These are phyloP conservation scores for Silene noctiflora DNA, from an alignment of 179 eudicot genomes.

Conservation along the genomic window DNA sequence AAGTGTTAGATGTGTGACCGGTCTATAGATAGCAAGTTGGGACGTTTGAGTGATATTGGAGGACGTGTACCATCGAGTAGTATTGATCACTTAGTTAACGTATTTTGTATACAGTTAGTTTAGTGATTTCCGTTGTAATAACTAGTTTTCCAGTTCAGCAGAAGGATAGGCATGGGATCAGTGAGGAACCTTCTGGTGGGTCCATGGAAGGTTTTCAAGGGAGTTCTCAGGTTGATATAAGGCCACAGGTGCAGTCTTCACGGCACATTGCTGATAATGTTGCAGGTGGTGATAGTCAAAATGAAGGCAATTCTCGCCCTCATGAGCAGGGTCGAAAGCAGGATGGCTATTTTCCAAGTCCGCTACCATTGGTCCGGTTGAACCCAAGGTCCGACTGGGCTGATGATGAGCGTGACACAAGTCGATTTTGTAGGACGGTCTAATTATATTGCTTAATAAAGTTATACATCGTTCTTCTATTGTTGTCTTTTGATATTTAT, in stretches of 20 bases:
- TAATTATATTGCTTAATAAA: no score
- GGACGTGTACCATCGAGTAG: no score
- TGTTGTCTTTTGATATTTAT: no score
- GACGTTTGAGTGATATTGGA: no score
- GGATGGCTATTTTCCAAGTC: slow-evolving; percentile 54
- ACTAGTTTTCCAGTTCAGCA: slow-evolving; percentile 37
- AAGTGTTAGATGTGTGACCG: no score
- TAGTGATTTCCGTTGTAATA: no score
- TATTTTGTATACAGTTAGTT: no score
- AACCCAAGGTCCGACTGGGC: slow-evolving; percentile 96
- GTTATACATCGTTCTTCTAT: no score
- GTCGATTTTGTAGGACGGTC: no score
- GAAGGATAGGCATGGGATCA: slow-evolving; percentile 46
- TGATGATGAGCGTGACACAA: slow-evolving; percentile 99
- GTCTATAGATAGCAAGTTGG: no score
- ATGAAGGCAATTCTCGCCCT: slow-evolving; percentile 34
- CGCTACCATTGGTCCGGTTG: slow-evolving; percentile 68
- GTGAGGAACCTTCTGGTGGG: slow-evolving; percentile 40
- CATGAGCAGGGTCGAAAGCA: slow-evolving; percentile 46
- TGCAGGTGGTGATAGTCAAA: slow-evolving; percentile 31
- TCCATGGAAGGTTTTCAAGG: slow-evolving; percentile 38
- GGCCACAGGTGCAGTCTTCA: slow-evolving; percentile 42
- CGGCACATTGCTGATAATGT: slow-evolving; percentile 31
- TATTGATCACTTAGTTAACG: no score
- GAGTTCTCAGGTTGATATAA: slow-evolving; percentile 42